Conservation (phyloP, 2,329 filamentous ascomycete genomes). For the Blastomyces silverae region DNA sequence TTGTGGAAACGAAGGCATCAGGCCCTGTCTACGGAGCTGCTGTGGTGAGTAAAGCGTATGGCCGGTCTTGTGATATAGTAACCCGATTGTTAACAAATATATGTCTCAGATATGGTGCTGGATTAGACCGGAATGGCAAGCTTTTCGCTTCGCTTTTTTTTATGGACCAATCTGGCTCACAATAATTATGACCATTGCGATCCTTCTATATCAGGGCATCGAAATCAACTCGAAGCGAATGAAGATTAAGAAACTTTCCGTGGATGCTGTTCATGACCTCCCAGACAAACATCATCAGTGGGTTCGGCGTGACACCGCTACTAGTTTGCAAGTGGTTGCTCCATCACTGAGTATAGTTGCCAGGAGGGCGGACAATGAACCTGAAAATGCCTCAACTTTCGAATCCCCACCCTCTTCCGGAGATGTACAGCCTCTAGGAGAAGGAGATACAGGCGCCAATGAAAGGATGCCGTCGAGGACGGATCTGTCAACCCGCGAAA, state of each 20-base stretch:
- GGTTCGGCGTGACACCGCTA: not conserved
- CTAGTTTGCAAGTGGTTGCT: no score
- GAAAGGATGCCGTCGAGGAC: not conserved
- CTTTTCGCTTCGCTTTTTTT: conserved; percentile 66
- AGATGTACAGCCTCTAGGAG: not conserved
- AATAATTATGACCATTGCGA: conserved; percentile 36
- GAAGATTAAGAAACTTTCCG: conserved; percentile 7
- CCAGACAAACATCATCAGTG: not conserved
- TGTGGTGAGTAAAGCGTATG: conserved; percentile 40
- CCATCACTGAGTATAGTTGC: not conserved
- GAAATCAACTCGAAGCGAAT: conserved; percentile 45
- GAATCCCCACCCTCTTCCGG: not conserved
- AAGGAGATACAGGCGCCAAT: not conserved
- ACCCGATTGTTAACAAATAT: not conserved
- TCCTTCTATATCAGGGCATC: conserved; percentile 38
- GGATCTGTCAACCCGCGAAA: not conserved
- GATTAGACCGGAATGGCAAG: conserved; percentile 60
- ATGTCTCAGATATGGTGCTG: conserved; percentile 69
- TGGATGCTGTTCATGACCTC: not conserved
- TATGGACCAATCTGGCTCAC: conserved; percentile 50
- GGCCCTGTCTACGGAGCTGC: conserved; percentile 67
- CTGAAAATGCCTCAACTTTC: not conserved
- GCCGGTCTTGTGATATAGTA: not conserved
- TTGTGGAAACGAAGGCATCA: conserved; percentile 49
- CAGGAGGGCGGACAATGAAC: not conserved